Percentiles rank a stretch among this genome's conserved stretches.
Conservation (phyloP, 306 rosid species). For the Phaseolus lunatus region DNA sequence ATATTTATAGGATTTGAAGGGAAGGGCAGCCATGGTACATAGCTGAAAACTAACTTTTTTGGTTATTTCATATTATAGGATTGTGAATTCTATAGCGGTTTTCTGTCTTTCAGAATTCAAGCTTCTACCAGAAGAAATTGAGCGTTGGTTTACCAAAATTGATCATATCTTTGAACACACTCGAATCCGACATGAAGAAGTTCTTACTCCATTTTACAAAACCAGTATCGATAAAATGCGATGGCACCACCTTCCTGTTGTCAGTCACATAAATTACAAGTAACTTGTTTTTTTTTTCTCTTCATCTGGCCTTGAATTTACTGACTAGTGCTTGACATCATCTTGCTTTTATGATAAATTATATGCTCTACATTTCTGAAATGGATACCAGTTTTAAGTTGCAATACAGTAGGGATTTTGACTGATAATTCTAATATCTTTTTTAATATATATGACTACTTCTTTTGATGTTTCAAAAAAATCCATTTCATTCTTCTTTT, state of each 20-base stretch:
- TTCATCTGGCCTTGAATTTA: slow-evolving; percentile 25
- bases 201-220: slow-evolving; percentile 65
- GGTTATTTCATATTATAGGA: slow-evolving; percentile 29
- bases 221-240: slow-evolving; percentile 62
- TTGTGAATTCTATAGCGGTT: slow-evolving; percentile 12
- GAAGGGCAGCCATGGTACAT: slow-evolving; percentile 83
- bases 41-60: slow-evolving; percentile 27
- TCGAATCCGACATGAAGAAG: slow-evolving; percentile 69
- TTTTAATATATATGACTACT: too few relatives aligned
- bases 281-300: slow-evolving; percentile 48
- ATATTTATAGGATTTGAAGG: slow-evolving; percentile 96
- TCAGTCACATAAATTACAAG: slow-evolving; percentile 95
- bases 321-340: slow-evolving; percentile 23
- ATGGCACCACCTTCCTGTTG: slow-evolving; percentile 68
- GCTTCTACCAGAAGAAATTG: slow-evolving; percentile 87
- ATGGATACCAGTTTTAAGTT: slow-evolving; percentile 15
- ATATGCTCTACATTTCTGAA: slow-evolving; percentile 17
- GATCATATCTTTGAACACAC: slow-evolving; percentile 93
- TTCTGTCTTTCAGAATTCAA: slow-evolving; percentile 63
- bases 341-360: slow-evolving; percentile 18
- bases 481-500: too few relatives aligned
- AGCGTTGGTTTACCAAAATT: slow-evolving; percentile 94
- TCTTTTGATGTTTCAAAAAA: too few relatives aligned
- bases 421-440: background rate
- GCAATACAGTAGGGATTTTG: slow-evolving; percentile 4